A percentile compares a stretch with the other conserved stretches of the same genome.
Conservation (phyloP, 352 stramenopile species). For the Globisporangium spiculum region DNA sequence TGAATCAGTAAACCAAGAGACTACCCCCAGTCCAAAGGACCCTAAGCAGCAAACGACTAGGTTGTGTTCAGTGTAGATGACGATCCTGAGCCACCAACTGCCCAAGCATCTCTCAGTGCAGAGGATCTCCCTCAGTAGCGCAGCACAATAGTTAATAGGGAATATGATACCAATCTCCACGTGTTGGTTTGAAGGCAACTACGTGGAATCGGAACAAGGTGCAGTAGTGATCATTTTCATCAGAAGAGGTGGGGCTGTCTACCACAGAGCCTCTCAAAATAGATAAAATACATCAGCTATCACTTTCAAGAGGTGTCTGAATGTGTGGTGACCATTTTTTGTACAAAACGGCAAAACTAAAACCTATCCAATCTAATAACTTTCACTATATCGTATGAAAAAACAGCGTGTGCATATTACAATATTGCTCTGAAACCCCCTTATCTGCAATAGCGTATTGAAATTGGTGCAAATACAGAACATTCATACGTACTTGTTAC, state of each 20-base stretch:
- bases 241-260: too few species aligned
- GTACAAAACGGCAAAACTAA: background rate
- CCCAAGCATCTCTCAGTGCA: background rate
- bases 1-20: background rate
- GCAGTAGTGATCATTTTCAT: too few species aligned
- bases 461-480: too few species aligned
- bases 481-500: too few species aligned
- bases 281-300: background rate
- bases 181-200: background rate
- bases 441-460: too few species aligned
- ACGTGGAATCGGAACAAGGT: background rate
- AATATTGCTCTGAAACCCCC: background rate
- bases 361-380: background rate
- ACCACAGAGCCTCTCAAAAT: background rate
- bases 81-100: background rate
- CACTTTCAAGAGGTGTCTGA: background rate
- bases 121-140: background rate
- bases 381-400: too few species aligned
- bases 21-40: too few species aligned
- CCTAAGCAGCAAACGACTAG: background rate
- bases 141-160: background rate
- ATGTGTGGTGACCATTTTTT: background rate
- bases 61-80: background rate
- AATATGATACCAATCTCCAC: background rate
- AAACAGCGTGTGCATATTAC: too few species aligned